These are phyloP conservation scores for Plasmodium blacklocki DNA, from an alignment of 169 alveolate genomes.

Conservation along the genomic window DNA sequence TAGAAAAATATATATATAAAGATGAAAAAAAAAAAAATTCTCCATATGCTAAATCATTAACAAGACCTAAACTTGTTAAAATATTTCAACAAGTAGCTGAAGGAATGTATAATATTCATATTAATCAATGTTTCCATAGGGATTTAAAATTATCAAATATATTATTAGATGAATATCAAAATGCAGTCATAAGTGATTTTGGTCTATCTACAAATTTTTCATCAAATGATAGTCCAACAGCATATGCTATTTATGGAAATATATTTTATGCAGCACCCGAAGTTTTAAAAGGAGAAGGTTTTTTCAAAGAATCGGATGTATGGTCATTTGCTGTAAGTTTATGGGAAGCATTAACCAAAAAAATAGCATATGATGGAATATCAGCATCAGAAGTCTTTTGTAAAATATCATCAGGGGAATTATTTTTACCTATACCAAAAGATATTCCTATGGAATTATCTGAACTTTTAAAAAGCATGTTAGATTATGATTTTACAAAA, in stretches of 20 bases:
- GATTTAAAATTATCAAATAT: constrained; percentile 68
- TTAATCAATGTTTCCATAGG: constrained; percentile 73
- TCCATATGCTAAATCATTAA: constrained; percentile 35
- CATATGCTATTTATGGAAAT: constrained; percentile 81
- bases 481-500: constrained; percentile 67
- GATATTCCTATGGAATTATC: constrained; percentile 59
- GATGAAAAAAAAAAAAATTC: constrained; percentile 56
- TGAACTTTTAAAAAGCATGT: constrained; percentile 35
- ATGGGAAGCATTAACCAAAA: constrained; percentile 77
- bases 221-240: constrained; percentile 75
- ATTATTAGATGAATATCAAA: constrained; percentile 42
- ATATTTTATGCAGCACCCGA: constrained; percentile 84
- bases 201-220: constrained; percentile 79
- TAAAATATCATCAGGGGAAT: constrained; percentile 61
- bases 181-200: constrained; percentile 82
- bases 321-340: constrained; percentile 83
- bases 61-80: constrained; percentile 76
- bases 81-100: constrained; percentile 80
- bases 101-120: constrained; percentile 80
- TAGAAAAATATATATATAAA: constrained; percentile 76
- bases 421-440: constrained; percentile 62
- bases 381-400: constrained; percentile 75
- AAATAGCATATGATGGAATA: constrained; percentile 80
- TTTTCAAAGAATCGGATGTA: constrained; percentile 82
- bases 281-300: constrained; percentile 82